Evolutionary conservation across 805 yeast species (phyloP).

Genomic region (Priceomyces castillae): DNA sequence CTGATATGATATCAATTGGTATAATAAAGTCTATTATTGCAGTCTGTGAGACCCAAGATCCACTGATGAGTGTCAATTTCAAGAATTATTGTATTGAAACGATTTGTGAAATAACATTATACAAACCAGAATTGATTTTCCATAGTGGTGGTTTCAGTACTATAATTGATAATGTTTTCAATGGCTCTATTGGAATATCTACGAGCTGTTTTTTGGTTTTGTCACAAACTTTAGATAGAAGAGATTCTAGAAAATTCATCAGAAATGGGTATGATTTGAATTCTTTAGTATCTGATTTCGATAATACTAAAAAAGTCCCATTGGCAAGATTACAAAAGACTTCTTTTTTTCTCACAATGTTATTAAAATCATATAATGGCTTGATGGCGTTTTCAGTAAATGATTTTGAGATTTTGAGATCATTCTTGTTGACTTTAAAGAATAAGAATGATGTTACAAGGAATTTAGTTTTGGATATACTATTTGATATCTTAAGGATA

Average conservation of each 20-base stretch:
- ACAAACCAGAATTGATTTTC: conserved; percentile 43
- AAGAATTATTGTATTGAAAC: conserved; percentile 46
- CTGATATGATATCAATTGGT: conserved; percentile 54
- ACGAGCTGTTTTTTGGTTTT: conserved; percentile 32
- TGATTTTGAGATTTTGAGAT: conserved; percentile 52
- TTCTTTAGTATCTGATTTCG: conserved; percentile 63
- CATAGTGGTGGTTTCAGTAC: conserved; percentile 55
- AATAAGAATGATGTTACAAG: conserved; percentile 56
- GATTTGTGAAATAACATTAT: conserved; percentile 34
- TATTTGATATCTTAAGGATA: conserved; percentile 65
- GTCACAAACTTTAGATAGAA: conserved; percentile 54
- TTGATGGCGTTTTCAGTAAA: conserved; percentile 59
- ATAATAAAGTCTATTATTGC: conserved; percentile 66
- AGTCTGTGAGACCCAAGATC: conserved; percentile 47
- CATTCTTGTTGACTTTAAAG: conserved; percentile 60
- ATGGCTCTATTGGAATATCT: conserved; percentile 24
- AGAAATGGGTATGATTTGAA: conserved; percentile 63
- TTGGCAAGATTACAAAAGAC: conserved; percentile 56
- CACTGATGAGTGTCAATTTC: conserved; percentile 30
- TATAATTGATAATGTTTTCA: conserved; percentile 39
- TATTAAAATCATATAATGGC: conserved; percentile 78
- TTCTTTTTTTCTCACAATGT: conserved; percentile 55
- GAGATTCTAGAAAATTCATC: conserved; percentile 50
- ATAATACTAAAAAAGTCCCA: conserved; percentile 24
- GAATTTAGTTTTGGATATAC: conserved; percentile 64